Percentiles rank a stretch among this genome's conserved stretches.
Conservation (phyloP, 805 yeast species). For the Candida boleticola region DNA sequence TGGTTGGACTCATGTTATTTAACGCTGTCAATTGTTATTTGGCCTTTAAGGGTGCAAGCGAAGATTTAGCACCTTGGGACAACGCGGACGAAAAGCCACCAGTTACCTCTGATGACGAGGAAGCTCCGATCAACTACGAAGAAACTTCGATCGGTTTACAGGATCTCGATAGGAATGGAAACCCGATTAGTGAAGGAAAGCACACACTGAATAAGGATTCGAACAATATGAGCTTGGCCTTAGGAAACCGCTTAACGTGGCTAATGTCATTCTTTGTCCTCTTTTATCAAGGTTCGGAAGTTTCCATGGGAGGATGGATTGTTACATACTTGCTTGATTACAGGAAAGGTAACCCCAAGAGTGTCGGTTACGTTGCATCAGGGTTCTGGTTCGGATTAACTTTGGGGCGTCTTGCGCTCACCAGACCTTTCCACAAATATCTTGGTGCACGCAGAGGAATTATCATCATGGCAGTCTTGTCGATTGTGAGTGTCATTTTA, state of each 20-base stretch:
- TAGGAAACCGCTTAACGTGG: slow-evolving; percentile 43
- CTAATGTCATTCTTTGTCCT: slow-evolving; percentile 53
- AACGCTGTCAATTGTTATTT: slow-evolving; percentile 10
- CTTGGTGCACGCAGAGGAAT: slow-evolving; percentile 49
- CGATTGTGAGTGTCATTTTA: slow-evolving; percentile 39
- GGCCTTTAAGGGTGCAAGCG: slow-evolving; percentile 17
- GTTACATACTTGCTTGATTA: slow-evolving; percentile 59
- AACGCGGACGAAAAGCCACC: neutral
- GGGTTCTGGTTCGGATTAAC: slow-evolving; percentile 75
- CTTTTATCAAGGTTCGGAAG: slow-evolving; percentile 68
- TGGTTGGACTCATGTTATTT: slow-evolving; percentile 16
- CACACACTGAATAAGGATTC: neutral
- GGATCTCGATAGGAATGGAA: neutral
- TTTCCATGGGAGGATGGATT: slow-evolving; percentile 69
- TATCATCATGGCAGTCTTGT: slow-evolving; percentile 26
- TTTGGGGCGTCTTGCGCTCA: slow-evolving; percentile 55
- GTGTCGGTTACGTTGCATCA: slow-evolving; percentile 62
- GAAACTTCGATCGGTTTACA: slow-evolving; percentile 1
- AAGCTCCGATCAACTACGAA: neutral
- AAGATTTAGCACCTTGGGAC: slow-evolving; percentile 20
- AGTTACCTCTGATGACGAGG: neutral
- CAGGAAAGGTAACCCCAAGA: slow-evolving; percentile 44
- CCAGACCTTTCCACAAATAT: slow-evolving; percentile 33
- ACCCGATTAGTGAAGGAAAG: neutral
- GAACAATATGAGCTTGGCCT: slow-evolving; percentile 29